Conservation (phyloP, 1,139 yeast species). For the Torulaspora globosa region DNA sequence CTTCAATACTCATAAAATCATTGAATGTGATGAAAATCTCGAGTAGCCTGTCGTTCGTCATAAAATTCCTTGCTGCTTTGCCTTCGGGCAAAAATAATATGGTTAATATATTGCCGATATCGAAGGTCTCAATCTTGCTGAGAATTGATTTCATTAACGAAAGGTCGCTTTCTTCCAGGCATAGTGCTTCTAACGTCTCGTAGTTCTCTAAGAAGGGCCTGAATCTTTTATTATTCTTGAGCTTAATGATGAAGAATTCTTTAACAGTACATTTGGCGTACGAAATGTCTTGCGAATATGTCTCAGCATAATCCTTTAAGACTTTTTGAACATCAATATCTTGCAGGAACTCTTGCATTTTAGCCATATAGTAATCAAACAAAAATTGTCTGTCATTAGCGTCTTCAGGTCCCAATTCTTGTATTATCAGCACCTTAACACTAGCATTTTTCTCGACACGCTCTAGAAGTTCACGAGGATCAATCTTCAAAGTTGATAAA, state of each 20-base stretch:
- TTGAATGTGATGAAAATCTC: constrained; percentile 20
- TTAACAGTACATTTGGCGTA: constrained; percentile 27
- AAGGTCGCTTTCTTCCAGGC: constrained; percentile 8
- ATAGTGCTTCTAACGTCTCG: constrained; percentile 16
- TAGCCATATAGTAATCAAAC: constrained; percentile 27
- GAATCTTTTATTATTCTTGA: constrained; percentile 17
- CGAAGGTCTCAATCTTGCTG: constrained; percentile 20
- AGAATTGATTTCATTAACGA: constrained; percentile 5
- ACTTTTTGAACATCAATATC: constrained; percentile 18
- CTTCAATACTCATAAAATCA: constrained; percentile 31
- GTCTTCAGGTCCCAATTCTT: constrained; percentile 24
- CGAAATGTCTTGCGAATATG: constrained; percentile 27
- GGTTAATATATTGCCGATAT: constrained; percentile 20
- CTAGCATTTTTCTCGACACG: constrained; percentile 17
- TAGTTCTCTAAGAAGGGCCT: constrained; percentile 10
- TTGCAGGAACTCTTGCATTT: constrained; percentile 23
- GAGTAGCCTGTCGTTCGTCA: constrained; percentile 15
- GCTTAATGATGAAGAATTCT: constrained; percentile 22
- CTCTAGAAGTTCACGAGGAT: constrained; percentile 19
- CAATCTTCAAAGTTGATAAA: constrained; percentile 13
- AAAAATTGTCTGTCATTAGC: constrained; percentile 27
- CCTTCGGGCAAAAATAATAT: constrained; percentile 20
- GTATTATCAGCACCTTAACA: constrained; percentile 28
- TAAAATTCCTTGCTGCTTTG: constrained; percentile 3
- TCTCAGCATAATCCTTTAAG: constrained; percentile 16